Conservation (phyloP, 2,329 filamentous ascomycete species). For the Colletotrichum phormii region DNA sequence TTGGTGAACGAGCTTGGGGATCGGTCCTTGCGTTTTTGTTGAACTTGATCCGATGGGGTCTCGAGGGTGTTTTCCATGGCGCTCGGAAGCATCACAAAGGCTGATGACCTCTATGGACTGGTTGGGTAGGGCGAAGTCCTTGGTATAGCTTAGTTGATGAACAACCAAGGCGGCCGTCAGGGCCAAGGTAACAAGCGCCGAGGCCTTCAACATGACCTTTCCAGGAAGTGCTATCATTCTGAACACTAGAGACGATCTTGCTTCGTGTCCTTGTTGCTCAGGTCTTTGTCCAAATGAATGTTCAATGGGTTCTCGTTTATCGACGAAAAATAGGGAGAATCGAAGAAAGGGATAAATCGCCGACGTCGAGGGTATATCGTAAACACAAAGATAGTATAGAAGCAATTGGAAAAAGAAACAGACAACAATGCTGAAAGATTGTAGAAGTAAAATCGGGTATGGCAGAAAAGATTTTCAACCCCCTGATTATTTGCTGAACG, state of each 20-base stretch:
- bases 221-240: conserved; percentile 11
- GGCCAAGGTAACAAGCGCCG: not conserved
- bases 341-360: not conserved
- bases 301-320: not conserved
- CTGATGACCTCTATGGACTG: conserved; percentile 13
- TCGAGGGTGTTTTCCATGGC: not conserved
- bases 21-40: not conserved
- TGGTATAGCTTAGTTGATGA: conserved; percentile 27
- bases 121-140: conserved; percentile 2
- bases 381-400: not conserved
- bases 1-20: conserved; percentile 40
- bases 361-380: not conserved
- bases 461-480: not conserved
- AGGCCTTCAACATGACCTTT: not conserved
- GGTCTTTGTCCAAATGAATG: not conserved
- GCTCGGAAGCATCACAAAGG: not conserved
- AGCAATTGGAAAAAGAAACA: too few relatives aligned
- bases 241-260: not conserved
- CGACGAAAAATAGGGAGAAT: not conserved
- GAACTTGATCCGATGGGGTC: too few relatives aligned
- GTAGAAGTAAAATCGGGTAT: not conserved
- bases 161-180: conserved; percentile 4
- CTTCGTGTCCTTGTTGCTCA: too few relatives aligned
- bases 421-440: not conserved
- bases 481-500: not conserved